phyloP scores from a whole-genome alignment of 352 stramenopile genomes.

The Pythium utonaiense region DNA sequence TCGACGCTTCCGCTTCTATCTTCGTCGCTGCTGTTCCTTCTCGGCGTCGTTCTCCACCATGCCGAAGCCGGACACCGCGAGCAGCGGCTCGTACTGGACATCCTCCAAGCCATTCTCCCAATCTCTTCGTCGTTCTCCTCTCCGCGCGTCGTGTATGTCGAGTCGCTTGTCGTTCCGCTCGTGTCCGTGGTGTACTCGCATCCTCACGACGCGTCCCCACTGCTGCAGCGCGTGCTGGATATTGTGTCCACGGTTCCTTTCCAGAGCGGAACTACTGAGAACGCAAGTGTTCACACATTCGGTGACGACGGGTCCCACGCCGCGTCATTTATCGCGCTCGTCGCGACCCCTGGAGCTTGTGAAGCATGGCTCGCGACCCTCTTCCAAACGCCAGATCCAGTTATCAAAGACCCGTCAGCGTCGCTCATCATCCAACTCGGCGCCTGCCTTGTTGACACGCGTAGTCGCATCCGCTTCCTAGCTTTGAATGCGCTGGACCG shows the following conservation, averaged over 20 bases:
- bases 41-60: slow-evolving; percentile 35
- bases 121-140: neutral
- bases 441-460: slow-evolving; percentile 15
- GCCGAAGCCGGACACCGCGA: slow-evolving; percentile 28
- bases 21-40: slow-evolving; percentile 35
- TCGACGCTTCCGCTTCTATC: slow-evolving; percentile 28
- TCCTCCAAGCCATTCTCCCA: slow-evolving; percentile 32
- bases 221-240: slow-evolving; percentile 40
- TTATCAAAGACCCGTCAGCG: neutral
- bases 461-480: slow-evolving; percentile 3
- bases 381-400: slow-evolving; percentile 20
- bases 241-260: slow-evolving; percentile 23
- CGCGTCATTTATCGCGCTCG: slow-evolving; percentile 30
- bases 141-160: slow-evolving; percentile 42
- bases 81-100: slow-evolving; percentile 39
- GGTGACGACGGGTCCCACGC: slow-evolving; percentile 26
- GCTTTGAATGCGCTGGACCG: slow-evolving; percentile 33
- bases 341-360: slow-evolving; percentile 20
- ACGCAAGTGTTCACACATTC: neutral
- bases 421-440: slow-evolving; percentile 14
- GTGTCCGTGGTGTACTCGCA: slow-evolving; percentile 41
- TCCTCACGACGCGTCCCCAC: slow-evolving; percentile 19
- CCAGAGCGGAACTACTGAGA: neutral
- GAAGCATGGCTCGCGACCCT: slow-evolving; percentile 37
- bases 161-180: slow-evolving; percentile 55